Percentiles rank a stretch among this genome's conserved stretches.
phyloP scores from a whole-genome alignment of 192 early-diverging fungal species.

The Pilobolus umbonatus region DNA sequence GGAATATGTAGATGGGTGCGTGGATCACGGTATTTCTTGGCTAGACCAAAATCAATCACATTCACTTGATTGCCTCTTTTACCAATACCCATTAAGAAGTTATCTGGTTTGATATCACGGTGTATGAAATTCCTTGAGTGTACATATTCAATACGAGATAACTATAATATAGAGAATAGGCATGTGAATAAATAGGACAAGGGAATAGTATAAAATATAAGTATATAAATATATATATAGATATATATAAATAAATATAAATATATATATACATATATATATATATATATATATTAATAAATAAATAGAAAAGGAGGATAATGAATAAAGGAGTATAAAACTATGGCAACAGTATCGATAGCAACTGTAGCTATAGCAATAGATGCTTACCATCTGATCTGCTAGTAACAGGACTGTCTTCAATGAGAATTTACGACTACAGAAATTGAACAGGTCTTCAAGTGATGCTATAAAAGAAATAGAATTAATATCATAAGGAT shows the following conservation, averaged over 20 bases:
- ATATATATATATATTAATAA: no score
- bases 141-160: conserved; percentile 65
- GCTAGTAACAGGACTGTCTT: conserved; percentile 84
- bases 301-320: conserved; percentile 11
- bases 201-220: background rate
- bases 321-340: background rate
- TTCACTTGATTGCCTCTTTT: conserved; percentile 80
- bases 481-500: background rate
- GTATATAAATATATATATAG: no score
- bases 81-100: conserved; percentile 86
- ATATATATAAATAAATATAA: background rate
- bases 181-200: background rate
- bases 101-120: conserved; percentile 86
- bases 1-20: conserved; percentile 82
- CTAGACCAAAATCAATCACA: conserved; percentile 87
- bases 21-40: conserved; percentile 82
- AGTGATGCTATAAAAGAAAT: conserved; percentile 47
- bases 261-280: no score
- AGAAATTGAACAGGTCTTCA: conserved; percentile 90
- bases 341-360: no score
- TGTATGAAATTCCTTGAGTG: conserved; percentile 85
- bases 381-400: conserved; percentile 72
- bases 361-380: no score
- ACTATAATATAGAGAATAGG: no score
- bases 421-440: conserved; percentile 81